Conservation (phyloP, 1,284 basidiomycete genomes). For the Schizophyllum commune region DNA sequence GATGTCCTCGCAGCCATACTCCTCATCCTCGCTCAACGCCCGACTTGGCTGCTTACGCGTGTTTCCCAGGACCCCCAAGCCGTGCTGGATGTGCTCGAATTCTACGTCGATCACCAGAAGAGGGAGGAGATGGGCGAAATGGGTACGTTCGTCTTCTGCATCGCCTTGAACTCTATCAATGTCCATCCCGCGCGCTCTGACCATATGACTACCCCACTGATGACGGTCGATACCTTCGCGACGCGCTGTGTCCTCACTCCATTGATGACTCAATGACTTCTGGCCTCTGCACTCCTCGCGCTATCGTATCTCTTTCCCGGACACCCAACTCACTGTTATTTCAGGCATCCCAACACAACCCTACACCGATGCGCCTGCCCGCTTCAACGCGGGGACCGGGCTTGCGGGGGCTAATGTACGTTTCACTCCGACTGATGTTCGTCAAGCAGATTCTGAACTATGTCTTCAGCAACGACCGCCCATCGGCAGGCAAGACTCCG, state of each 20-base stretch:
- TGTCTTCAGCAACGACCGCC: slow-evolving; percentile 28
- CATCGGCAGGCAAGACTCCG: slow-evolving; percentile 51
- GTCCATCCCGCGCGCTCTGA: no score
- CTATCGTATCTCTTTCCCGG: no score
- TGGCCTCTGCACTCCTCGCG: no score
- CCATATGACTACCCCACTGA: no score
- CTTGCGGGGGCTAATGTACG: slow-evolving; percentile 46
- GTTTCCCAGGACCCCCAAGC: slow-evolving; percentile 81
- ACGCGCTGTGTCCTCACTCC: no score
- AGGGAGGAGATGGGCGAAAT: slow-evolving; percentile 53
- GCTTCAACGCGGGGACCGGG: slow-evolving; percentile 83
- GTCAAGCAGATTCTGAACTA: no score
- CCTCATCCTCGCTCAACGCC: neutral
- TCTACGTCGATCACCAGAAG: slow-evolving; percentile 97
- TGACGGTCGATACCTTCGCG: no score
- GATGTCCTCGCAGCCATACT: no score
- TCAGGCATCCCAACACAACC: slow-evolving; percentile 14
- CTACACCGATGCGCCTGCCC: slow-evolving; percentile 45
- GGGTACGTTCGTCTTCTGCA: no score
- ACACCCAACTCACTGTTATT: slow-evolving; percentile 10
- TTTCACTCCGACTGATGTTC: neutral
- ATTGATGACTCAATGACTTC: no score
- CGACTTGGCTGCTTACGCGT: neutral
- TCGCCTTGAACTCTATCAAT: no score
- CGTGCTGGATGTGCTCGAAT: slow-evolving; percentile 94